phyloP scores from a whole-genome alignment of 176 grass and related monocot species.

The Thinopyrum elongatum region DNA sequence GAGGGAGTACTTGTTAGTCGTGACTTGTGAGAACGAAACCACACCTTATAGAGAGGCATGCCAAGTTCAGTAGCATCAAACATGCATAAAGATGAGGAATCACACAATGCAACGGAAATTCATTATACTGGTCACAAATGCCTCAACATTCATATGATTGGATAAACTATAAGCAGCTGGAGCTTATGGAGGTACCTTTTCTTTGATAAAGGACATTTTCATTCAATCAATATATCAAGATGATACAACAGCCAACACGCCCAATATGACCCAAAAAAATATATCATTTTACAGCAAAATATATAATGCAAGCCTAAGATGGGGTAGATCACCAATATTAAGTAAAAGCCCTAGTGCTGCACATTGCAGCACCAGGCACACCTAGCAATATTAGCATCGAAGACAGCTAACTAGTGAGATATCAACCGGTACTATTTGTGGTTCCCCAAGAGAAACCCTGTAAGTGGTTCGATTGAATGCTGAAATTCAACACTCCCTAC shows the following conservation, averaged over 20 bases:
- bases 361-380: background rate
- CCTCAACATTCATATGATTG: background rate
- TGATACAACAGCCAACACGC: too few relatives aligned
- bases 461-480: background rate
- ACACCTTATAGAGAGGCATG: conserved; percentile 1
- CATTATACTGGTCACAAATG: conserved; percentile 8
- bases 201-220: too few relatives aligned
- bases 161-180: background rate
- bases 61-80: background rate
- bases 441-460: background rate
- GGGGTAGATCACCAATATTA: background rate
- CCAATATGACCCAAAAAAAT: too few relatives aligned
- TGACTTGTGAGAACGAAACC: background rate
- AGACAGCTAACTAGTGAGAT: background rate
- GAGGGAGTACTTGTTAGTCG: background rate
- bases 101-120: background rate
- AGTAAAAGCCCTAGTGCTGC: conserved; percentile 13
- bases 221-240: too few relatives aligned
- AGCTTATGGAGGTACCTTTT: background rate
- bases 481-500: conserved; percentile 8
- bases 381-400: conserved; percentile 2
- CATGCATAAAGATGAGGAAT: conserved; percentile 21
- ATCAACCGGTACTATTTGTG: background rate
- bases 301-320: too few relatives aligned
- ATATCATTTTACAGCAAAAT: too few relatives aligned